Conservation (phyloP, 164 flowering plant species). For the Warburgia ugandensis region DNA sequence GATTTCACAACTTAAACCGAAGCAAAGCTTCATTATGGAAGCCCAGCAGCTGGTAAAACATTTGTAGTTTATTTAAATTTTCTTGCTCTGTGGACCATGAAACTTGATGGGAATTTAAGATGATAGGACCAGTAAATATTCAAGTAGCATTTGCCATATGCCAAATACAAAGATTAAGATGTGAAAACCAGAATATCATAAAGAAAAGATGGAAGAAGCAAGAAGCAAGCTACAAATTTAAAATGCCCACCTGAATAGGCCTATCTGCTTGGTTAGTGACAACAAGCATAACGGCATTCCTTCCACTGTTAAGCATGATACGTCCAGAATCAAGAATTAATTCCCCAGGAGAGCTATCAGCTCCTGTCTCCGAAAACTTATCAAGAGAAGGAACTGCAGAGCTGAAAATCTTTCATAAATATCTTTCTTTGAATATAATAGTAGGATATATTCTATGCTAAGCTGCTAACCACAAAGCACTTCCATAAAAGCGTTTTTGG, state of each 20-base stretch:
- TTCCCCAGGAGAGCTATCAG: conserved; percentile 57
- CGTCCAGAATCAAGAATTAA: conserved; percentile 30
- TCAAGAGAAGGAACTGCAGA: conserved; percentile 85
- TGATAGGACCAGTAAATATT: no score
- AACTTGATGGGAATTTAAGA: no score
- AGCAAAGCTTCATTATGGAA: no score
- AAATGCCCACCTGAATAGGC: conserved; percentile 70
- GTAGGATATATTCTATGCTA: no score
- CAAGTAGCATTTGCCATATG: no score
- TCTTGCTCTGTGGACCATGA: no score
- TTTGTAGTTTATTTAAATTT: no score
- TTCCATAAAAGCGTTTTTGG: no score
- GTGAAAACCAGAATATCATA: background rate
- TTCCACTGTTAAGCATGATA: conserved; percentile 51
- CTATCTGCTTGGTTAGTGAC: conserved; percentile 78
- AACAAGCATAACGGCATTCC: conserved; percentile 53
- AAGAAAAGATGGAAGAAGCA: background rate
- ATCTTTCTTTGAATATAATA: conserved; percentile 1
- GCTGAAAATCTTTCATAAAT: conserved; percentile 13
- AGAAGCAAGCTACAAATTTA: background rate
- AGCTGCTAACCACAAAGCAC: no score
- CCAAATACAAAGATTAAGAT: no score
- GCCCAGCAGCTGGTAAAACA: no score
- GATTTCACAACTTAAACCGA: no score
- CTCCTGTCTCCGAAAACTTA: conserved; percentile 46